phyloP scores from a whole-genome alignment of 2,329 filamentous ascomycete genomes.

The Triangularia setosa region DNA sequence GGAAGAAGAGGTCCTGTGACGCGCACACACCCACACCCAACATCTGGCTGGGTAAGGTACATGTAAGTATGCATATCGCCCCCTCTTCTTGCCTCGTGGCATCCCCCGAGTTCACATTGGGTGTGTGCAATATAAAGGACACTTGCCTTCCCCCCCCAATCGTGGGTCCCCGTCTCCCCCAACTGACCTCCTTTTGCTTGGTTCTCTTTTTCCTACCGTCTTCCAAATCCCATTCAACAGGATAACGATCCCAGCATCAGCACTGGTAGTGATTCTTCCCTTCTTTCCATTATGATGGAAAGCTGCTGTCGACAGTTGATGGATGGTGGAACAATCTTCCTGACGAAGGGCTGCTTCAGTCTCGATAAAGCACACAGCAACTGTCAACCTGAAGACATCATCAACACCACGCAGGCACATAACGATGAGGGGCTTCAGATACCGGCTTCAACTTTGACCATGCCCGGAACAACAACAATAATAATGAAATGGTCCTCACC shows the following conservation, averaged over 20 bases:
- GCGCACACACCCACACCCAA: background rate
- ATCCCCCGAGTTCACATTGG: background rate
- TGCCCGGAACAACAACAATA: background rate
- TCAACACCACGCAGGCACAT: background rate
- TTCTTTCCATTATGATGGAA: background rate
- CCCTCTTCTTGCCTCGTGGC: background rate
- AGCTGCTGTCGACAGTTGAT: background rate
- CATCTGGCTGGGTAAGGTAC: background rate
- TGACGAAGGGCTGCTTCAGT: background rate
- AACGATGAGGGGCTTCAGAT: background rate
- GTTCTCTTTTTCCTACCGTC: background rate
- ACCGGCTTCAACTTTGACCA: background rate
- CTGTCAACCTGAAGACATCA: background rate
- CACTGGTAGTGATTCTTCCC: background rate
- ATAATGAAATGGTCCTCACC: no score
- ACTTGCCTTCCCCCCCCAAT: background rate
- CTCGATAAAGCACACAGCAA: background rate
- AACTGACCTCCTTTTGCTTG: background rate
- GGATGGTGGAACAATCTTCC: background rate
- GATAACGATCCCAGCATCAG: background rate
- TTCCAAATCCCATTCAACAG: background rate
- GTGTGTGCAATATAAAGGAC: background rate
- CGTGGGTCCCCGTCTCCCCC: background rate
- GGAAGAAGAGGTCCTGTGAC: background rate
- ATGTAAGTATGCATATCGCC: background rate